Conservation (phyloP, 108 stramenopile genomes). For the Aurantiochytrium sp. region DNA sequence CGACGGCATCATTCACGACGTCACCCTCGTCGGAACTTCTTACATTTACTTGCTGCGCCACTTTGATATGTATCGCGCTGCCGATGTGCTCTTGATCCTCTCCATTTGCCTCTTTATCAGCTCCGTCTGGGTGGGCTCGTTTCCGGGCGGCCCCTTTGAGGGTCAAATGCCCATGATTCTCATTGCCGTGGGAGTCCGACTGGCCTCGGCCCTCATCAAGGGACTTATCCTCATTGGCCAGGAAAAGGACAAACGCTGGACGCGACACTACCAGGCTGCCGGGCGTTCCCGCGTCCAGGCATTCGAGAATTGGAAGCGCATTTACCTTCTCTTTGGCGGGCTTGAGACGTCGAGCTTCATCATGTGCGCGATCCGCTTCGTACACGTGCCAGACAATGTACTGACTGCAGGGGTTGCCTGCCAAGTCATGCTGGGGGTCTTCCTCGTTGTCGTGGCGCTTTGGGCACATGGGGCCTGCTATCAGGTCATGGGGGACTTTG, state of each 20-base stretch:
- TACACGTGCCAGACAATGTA: not conserved
- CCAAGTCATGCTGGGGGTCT: not conserved
- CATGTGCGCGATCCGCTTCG: not conserved
- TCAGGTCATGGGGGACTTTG: not conserved
- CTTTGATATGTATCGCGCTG: not conserved
- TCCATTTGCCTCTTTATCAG: not conserved
- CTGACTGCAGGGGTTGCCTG: not conserved
- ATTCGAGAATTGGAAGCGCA: not conserved
- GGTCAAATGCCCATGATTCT: not conserved
- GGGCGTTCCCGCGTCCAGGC: not conserved
- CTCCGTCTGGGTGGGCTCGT: not conserved
- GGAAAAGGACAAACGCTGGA: not conserved
- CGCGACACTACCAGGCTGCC: not conserved
- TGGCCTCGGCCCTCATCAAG: not conserved
- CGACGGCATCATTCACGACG: not conserved
- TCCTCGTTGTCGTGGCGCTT: not conserved
- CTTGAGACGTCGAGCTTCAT: not conserved
- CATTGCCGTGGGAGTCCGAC: not conserved
- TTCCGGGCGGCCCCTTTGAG: conserved; percentile 1
- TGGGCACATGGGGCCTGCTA: not conserved
- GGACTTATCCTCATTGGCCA: not conserved
- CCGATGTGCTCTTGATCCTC: not conserved
- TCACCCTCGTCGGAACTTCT: not conserved
- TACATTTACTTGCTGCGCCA: not conserved
- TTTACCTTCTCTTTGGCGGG: not conserved